Percentiles rank a stretch among this genome's conserved stretches.
Evolutionary conservation across 495 filamentous ascomycete species (phyloP).

Genomic region (Halenospora varia): DNA sequence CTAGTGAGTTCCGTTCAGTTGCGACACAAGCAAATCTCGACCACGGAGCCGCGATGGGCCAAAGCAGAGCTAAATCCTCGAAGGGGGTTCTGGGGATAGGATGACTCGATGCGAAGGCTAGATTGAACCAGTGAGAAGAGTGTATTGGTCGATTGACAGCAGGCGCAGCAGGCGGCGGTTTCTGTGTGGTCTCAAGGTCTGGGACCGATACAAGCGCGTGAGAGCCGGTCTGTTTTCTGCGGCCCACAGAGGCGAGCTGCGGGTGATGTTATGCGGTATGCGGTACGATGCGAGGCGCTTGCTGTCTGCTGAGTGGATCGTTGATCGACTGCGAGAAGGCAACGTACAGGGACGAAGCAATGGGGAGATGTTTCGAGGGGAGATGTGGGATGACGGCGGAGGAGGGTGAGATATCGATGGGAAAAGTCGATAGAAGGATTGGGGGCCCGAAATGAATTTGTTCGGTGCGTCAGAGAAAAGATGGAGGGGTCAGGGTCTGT

Average conservation of each 20-base stretch:
- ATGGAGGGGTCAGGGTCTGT: background rate
- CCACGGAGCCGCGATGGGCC: background rate
- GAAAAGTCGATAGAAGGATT: background rate
- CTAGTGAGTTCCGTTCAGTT: background rate
- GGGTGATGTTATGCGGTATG: constrained; percentile 15
- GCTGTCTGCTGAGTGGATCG: background rate
- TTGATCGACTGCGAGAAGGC: background rate
- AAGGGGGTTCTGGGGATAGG: background rate
- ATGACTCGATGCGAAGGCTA: background rate
- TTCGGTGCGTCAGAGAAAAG: background rate
- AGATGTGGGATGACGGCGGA: background rate
- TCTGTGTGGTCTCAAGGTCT: background rate
- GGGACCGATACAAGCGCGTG: constrained; percentile 1
- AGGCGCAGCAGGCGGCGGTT: constrained; percentile 2
- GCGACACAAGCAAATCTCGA: background rate
- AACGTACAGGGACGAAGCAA: background rate
- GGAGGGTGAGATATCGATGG: background rate
- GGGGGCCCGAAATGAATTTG: background rate
- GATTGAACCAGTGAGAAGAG: background rate
- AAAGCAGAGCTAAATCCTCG: background rate
- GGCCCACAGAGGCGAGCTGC: constrained; percentile 22
- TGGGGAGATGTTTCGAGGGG: background rate
- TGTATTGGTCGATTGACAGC: constrained; percentile 6
- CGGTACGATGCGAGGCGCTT: constrained; percentile 22
- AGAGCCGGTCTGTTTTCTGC: constrained; percentile 18